Evolutionary conservation across 306 rosid genomes (phyloP).

Genomic region (Vigna unguiculata): DNA sequence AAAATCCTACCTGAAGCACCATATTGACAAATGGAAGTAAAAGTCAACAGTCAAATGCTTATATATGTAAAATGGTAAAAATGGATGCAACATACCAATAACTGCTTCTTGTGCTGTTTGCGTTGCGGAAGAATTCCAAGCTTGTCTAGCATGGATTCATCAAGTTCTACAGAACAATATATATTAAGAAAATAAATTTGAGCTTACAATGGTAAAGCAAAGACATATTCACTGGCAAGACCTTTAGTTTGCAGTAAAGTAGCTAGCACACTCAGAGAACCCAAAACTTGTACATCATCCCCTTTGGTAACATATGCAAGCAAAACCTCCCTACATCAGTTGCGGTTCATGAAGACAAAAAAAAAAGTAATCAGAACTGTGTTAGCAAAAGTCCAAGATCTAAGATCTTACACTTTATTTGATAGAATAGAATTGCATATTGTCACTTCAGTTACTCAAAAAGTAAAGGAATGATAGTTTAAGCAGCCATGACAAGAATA

Average conservation of each 20-base stretch:
- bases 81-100: constrained; percentile 65
- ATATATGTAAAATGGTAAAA: constrained; percentile 26
- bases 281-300: constrained; percentile 74
- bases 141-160: constrained; percentile 87
- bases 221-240: constrained; percentile 44
- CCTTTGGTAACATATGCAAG: constrained; percentile 74
- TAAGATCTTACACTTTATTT: constrained; percentile 6
- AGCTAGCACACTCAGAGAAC: constrained; percentile 81
- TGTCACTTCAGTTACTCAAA: constrained; percentile 11
- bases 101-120: constrained; percentile 83
- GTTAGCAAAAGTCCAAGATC: constrained; percentile 28
- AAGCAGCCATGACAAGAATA: constrained; percentile 18
- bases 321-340: constrained; percentile 72
- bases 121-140: constrained; percentile 97
- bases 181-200: constrained; percentile 47
- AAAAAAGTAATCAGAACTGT: constrained; percentile 6
- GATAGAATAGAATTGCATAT: constrained; percentile 15
- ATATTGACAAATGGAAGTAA: constrained; percentile 27
- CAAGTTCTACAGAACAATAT: constrained; percentile 67
- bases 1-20: constrained; percentile 35
- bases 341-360: constrained; percentile 24
- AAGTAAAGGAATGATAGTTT: neutral
- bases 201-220: constrained; percentile 34
- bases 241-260: constrained; percentile 95
- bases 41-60: constrained; percentile 38